Base-by-base conservation (phyloP, 1,284 basidiomycete species). In the Puccinia triticina region DNA sequence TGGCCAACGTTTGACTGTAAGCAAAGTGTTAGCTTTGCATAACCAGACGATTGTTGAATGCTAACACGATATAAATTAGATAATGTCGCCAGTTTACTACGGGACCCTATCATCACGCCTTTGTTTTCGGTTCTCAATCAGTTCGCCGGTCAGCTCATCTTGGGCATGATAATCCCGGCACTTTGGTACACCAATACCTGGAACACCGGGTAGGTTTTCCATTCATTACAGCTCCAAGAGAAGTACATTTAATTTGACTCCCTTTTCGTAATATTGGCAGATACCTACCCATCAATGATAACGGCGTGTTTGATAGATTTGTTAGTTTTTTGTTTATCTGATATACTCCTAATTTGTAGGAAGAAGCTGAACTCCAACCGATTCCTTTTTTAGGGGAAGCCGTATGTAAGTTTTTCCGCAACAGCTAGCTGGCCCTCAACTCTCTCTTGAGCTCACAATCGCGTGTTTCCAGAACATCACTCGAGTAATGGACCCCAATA, bases 1-100 rank as follows among this genome's bases (percentile, higher is more conserved):
- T 81, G 78, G 78, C 26, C 78, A n/a, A 81, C 78, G 4, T 81
- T 81, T 72, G 78, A 81, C 37, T 81, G 78, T 81, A 48, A 61
- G 78, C 12, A 16, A 1, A 34, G 11, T n/a, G n/a, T 26, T 14
- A 14, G 1, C 7, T 37, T 37, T 40, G 26, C 16, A 66, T 8
- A 16, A 21, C 34, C 34, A 1, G 37, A 43, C 3, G 4, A 14
- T 34, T 12, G 21, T 34, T 18, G 32, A 0, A 76, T 57, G 29
- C 37, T 37, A 37, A 59, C 0, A 46, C 12, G 16, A n/a, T 23
- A 5, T 21, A 23, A 71, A 5, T 32, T 57, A 81, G 78, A 73
- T 61, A 81, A 81, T 50, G 57, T 64, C 29, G 78, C 78, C 26
- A 73, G 69, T 50, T 37, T 64, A 16, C 43, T 81, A 40, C 67